Evolutionary conservation across 305 asterid genomes (phyloP).

Genomic region (Fraxinus velutina): DNA sequence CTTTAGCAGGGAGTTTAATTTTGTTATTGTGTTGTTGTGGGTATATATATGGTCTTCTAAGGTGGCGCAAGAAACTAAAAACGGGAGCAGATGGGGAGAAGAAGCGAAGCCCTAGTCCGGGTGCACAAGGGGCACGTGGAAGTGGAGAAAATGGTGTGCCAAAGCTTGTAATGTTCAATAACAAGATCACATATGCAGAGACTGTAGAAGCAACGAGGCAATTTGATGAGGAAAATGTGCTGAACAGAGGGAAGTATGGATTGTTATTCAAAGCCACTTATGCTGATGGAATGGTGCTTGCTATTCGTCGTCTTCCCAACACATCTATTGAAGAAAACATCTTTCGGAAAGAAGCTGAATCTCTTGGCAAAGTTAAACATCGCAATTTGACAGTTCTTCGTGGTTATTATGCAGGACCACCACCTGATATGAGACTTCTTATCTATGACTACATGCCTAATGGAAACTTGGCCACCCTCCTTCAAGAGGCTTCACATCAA

Average conservation of each 20-base stretch:
- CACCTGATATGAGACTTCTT: conserved; percentile 62
- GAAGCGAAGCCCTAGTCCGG: conserved; percentile 72
- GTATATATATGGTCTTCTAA: conserved; percentile 53
- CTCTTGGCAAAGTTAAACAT: conserved; percentile 68
- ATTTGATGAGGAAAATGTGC: conserved; percentile 76
- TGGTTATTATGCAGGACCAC: conserved; percentile 73
- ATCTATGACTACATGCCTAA: conserved; percentile 83
- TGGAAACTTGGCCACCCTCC: conserved; percentile 73
- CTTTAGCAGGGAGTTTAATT: conserved; percentile 52
- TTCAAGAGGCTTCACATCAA: conserved; percentile 81
- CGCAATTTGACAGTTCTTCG: conserved; percentile 77
- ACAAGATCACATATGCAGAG: conserved; percentile 73
- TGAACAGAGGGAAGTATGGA: conserved; percentile 68
- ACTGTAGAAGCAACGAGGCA: conserved; percentile 77
- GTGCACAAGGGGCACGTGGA: conserved; percentile 57
- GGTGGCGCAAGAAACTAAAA: conserved; percentile 60
- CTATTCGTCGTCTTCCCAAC: conserved; percentile 69
- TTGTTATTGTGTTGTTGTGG: conserved; percentile 55
- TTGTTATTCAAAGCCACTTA: conserved; percentile 64
- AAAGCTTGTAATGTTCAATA: conserved; percentile 70
- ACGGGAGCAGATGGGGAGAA: conserved; percentile 51
- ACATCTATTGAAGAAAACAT: conserved; percentile 60
- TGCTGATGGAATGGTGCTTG: conserved; percentile 80
- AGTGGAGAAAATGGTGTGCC: conserved; percentile 79
- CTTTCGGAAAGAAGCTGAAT: conserved; percentile 71